A percentile compares a stretch with the other conserved stretches of the same genome.
Conservation (phyloP, 1,139 yeast genomes). For the Yamadazyma sp. region DNA sequence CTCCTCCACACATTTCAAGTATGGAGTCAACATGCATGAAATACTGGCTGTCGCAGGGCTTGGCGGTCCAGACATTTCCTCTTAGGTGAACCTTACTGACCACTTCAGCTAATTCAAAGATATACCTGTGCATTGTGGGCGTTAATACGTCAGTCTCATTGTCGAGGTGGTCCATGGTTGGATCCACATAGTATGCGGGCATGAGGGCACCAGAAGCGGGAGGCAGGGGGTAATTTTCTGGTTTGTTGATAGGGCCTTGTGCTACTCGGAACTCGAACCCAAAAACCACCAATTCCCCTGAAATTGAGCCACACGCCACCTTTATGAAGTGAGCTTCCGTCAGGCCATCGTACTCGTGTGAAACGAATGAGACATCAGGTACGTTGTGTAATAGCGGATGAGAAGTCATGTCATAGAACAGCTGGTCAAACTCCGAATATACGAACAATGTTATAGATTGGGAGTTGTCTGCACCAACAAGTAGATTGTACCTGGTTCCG, state of each 20-base stretch:
- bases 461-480: constrained; percentile 61
- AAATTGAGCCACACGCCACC: constrained; percentile 46
- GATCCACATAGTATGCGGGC: constrained; percentile 28
- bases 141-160: constrained; percentile 8
- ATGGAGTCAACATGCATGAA: constrained; percentile 54
- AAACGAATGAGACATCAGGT: constrained; percentile 53
- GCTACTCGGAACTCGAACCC: constrained; percentile 28
- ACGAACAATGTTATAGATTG: constrained; percentile 45
- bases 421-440: constrained; percentile 25
- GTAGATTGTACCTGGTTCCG: constrained; percentile 19
- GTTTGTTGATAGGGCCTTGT: constrained; percentile 28
- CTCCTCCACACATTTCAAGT: constrained; percentile 49
- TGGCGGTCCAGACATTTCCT: constrained; percentile 60
- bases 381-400: constrained; percentile 56
- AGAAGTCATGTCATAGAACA: constrained; percentile 36
- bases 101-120: constrained; percentile 26
- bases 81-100: constrained; percentile 31
- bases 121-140: constrained; percentile 22
- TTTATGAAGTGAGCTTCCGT: constrained; percentile 18
- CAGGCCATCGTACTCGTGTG: constrained; percentile 15
- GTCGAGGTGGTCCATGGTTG: constrained; percentile 27
- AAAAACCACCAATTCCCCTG: constrained; percentile 48
- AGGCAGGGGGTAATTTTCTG: too few relatives aligned
- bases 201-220: too few relatives aligned
- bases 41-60: constrained; percentile 34